These are phyloP conservation scores for Mycena crocata DNA, from an alignment of 768 basidiomycete species.

Conservation along the genomic window DNA sequence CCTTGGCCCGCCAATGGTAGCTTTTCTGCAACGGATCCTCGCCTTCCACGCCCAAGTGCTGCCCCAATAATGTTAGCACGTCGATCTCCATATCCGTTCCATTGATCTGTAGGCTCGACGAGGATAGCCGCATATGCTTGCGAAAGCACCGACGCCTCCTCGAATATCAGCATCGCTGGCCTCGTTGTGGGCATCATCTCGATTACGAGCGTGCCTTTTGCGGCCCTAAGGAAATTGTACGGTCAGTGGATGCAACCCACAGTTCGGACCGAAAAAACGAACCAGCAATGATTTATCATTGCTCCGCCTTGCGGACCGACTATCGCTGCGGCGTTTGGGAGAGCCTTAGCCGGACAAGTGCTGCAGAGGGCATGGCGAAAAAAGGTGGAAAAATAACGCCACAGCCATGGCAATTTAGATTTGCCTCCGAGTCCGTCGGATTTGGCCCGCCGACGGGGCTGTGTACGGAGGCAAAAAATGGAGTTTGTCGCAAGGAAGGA, in stretches of 20 bases:
- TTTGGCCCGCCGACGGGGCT: too few relatives aligned
- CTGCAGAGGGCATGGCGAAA: too few relatives aligned
- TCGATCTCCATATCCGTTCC: constrained; percentile 25
- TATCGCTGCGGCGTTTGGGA: constrained; percentile 15
- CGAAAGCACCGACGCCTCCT: constrained; percentile 30
- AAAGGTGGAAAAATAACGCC: too few relatives aligned
- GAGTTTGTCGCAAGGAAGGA: too few relatives aligned
- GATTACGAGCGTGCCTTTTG: constrained; percentile 16
- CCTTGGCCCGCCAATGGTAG: constrained; percentile 20
- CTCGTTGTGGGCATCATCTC: constrained; percentile 27
- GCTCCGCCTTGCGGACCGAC: constrained; percentile 31
- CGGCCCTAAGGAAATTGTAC: constrained; percentile 27
- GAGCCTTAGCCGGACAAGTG: too few relatives aligned
- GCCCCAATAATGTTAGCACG: constrained; percentile 9
- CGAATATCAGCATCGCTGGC: constrained; percentile 26
- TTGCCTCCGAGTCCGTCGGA: too few relatives aligned
- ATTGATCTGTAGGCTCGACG: constrained; percentile 8
- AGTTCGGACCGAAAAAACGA: background rate
- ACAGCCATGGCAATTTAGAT: too few relatives aligned
- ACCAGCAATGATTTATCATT: constrained; percentile 34
- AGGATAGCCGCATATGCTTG: constrained; percentile 30
- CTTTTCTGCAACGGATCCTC: constrained; percentile 21
- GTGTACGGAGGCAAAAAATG: too few relatives aligned
- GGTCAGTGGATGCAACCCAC: background rate
- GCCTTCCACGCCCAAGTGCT: constrained; percentile 21